These are phyloP conservation scores for Penicillium sp. DNA, from an alignment of 2,329 filamentous ascomycete genomes.

Conservation along the genomic window DNA sequence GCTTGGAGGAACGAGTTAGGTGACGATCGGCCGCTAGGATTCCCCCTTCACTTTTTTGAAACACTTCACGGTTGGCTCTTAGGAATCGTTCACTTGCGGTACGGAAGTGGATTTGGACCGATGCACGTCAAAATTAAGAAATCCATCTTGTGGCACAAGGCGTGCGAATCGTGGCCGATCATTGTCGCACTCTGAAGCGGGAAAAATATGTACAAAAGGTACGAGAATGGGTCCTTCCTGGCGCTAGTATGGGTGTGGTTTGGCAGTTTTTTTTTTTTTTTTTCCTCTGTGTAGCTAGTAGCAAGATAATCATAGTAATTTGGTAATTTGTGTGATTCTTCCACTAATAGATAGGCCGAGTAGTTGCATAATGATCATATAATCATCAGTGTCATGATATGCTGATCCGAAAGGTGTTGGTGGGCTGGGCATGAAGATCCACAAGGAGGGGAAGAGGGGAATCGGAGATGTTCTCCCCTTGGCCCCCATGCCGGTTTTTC, in stretches of 20 bases:
- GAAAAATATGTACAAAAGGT: slow-evolving; percentile 2
- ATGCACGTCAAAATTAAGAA: slow-evolving; percentile 22
- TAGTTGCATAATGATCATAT: not conserved
- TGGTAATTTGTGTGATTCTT: slow-evolving; percentile 3
- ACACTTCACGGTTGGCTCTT: not conserved
- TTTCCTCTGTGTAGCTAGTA: too few species aligned
- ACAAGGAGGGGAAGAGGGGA: slow-evolving; percentile 18
- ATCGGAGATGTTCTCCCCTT: slow-evolving; percentile 1
- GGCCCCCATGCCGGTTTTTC: not conserved
- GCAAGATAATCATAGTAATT: not conserved
- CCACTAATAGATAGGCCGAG: slow-evolving; percentile 12
- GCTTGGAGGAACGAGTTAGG: slow-evolving; percentile 18
- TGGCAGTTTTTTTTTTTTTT: not conserved
- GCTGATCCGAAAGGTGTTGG: slow-evolving; percentile 6
- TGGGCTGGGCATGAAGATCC: slow-evolving; percentile 17
- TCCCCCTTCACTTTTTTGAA: slow-evolving; percentile 15
- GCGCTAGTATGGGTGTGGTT: slow-evolving; percentile 8
- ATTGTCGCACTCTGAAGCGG: not conserved
- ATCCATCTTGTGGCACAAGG: slow-evolving; percentile 18
- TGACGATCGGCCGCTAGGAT: slow-evolving; percentile 36
- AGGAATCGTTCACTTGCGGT: slow-evolving; percentile 1
- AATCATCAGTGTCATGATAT: not conserved
- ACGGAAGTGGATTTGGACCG: slow-evolving; percentile 9
- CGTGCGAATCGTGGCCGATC: slow-evolving; percentile 17
- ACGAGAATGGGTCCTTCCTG: slow-evolving; percentile 7